Conservation (phyloP, 768 basidiomycete species). For the Boletus bicolor region DNA sequence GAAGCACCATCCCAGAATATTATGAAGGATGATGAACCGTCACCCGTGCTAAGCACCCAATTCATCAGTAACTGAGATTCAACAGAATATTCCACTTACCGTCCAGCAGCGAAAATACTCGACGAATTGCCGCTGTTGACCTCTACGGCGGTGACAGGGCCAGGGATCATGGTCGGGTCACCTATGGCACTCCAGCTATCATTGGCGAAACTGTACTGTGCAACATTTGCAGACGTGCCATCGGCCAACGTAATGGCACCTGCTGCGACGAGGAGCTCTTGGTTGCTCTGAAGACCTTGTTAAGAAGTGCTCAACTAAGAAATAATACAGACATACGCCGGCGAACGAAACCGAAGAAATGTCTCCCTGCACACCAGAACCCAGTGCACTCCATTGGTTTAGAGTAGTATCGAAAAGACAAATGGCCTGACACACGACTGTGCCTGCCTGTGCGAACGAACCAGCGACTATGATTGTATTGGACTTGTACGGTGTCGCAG, state of each 20-base stretch:
- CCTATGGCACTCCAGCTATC: conserved; percentile 73
- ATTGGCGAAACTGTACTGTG: conserved; percentile 68
- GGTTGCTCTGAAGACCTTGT: conserved; percentile 46
- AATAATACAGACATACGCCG: conserved; percentile 51
- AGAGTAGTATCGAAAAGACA: conserved; percentile 67
- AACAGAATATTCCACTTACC: conserved; percentile 43
- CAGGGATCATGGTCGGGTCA: conserved; percentile 60
- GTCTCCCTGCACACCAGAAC: conserved; percentile 78
- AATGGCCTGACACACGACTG: conserved; percentile 68
- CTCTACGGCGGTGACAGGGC: conserved; percentile 85
- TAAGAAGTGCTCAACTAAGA: conserved; percentile 1
- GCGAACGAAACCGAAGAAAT: conserved; percentile 76
- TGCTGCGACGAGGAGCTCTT: conserved; percentile 70
- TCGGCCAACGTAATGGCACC: conserved; percentile 73
- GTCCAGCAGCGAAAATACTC: conserved; percentile 89
- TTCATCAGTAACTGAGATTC: background rate
- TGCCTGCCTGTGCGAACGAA: conserved; percentile 79
- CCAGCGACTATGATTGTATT: conserved; percentile 79
- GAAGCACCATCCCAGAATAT: conserved; percentile 78
- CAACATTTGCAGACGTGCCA: conserved; percentile 67
- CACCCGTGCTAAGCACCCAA: conserved; percentile 40
- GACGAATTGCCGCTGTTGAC: conserved; percentile 77
- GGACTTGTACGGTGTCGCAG: conserved; percentile 54
- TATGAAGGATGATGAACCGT: conserved; percentile 67
- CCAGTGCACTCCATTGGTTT: conserved; percentile 81